Base-by-base conservation (phyloP, 1,139 yeast species). In the Suhomyces kunorum region DNA sequence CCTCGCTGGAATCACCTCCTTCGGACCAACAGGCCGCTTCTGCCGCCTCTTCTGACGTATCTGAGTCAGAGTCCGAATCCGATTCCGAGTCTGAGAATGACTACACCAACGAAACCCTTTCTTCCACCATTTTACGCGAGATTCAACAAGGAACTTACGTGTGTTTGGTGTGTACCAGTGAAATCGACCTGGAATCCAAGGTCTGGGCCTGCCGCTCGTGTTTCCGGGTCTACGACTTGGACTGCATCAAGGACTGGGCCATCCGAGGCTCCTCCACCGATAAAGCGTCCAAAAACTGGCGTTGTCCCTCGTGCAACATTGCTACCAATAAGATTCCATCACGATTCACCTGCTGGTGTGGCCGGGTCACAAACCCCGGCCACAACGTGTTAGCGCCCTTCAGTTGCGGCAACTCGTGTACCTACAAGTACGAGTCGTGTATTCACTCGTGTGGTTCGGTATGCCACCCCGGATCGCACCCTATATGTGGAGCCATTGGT, bases 381-480 rank as follows among this genome's bases (percentile, higher is more conserved):
- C 64, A 72, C 4, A 81, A 83, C 51, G 67, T 74, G 11, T 63
- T 82, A 40, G 66, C 78, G 44, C 96, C 97, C 0, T 94, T 89
- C 52, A 83, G 94, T 42, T 90, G 98, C 70, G 96, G 96, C 5
- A 89, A 85, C 59, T 73, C 88, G 1, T 89, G 97, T 64, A 75
- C 76, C 39, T 66, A 66, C 15, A 66, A 70, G 38, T 66, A 83
- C 41, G 65, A 64, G 15, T 68, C 75, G 7, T 87, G 96, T 60
- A 75, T 82, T 1, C 98, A 89, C 58, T 76, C 80, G 4, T 89
- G 98, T 57, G 65, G 87, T 3, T 65, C 80, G 8, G 73, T 76
- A 14, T 89, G 98, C 57, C 98, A 89, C 58, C 92, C 96, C 1
- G 98, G 96, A 0, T 85, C 89, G 3, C 97, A 90, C 60, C 83